Base-by-base conservation (phyloP, 78 protist species). In the Cavenderia fasciculata region DNA sequence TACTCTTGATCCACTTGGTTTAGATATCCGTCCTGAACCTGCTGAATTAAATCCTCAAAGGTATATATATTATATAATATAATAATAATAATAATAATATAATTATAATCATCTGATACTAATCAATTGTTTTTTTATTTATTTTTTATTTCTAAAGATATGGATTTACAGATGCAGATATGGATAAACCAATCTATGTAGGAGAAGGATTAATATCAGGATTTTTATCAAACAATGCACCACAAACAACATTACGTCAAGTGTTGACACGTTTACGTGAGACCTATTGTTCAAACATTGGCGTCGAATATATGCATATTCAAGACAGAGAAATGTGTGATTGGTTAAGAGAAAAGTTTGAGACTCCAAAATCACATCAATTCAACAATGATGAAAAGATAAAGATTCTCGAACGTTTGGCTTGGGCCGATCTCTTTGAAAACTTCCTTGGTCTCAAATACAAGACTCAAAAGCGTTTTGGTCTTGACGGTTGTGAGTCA, bases 401-500 rank as follows among this genome's bases (percentile, higher is more conserved):
- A 57, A 73, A 74, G 59, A 54, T 86, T 36, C 63, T 94, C 52
- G 94, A 82, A 29, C 78, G 96, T 38, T 84, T 96, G 52, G 59
- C 75, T 38, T 86, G 95, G 92, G 89, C 96, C 54, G 95, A 93
- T 56, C 92, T 71, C 51, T 96, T 95, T 47, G 97, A 92, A 70
- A 65, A 47, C 31, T 75, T 59, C 57, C 59, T 76, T 41, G 77
- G 66, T 41, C 59, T 71, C 34, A 76, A 70, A 46, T 71, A 70
- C 51, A 76, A 59, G 72, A 79, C 85, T 16, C 47, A 52, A 12
- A 66, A 61, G 62, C 34, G 99, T 52, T 98, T 98, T 69, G 99
- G 99, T 49, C 70, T 97, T 4, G 99, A 98, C 86, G 99, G 99
- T 23, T 87, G 96, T 65, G 99, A 97, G 65, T 43, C 92, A 5